Evolutionary conservation across 1,139 yeast genomes (phyloP).

Genomic region (Debaryomyces sp.): DNA sequence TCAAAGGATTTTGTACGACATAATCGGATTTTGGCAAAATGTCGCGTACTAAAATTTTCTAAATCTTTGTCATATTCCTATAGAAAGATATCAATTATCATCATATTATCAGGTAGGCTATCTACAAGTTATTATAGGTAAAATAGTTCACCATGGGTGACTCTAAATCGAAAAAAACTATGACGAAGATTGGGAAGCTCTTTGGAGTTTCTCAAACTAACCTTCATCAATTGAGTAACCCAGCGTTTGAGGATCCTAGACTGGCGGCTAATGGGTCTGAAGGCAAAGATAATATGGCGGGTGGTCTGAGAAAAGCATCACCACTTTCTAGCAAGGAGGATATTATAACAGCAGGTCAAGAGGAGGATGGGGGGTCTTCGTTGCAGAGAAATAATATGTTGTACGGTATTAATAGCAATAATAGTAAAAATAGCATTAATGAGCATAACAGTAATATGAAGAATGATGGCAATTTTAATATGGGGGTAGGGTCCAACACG

Average conservation of each 20-base stretch:
- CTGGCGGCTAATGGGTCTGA: not conserved
- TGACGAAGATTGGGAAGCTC: slow-evolving; percentile 35
- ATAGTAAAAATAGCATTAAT: not conserved
- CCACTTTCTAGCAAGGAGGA: slow-evolving; percentile 14
- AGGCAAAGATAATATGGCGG: not conserved
- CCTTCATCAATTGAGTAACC: slow-evolving; percentile 17
- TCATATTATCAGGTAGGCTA: not conserved
- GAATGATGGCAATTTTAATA: not conserved
- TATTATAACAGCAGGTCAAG: slow-evolving; percentile 17
- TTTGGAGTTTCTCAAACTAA: slow-evolving; percentile 36
- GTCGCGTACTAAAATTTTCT: slow-evolving; percentile 8
- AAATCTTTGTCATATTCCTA: not conserved
- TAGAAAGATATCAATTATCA: not conserved
- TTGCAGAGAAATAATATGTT: slow-evolving; percentile 15
- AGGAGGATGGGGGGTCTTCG: slow-evolving; percentile 24
- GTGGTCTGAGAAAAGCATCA: not conserved
- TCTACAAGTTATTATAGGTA: not conserved
- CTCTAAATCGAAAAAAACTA: slow-evolving; percentile 31
- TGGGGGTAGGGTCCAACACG: not conserved
- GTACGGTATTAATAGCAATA: not conserved
- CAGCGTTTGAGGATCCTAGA: slow-evolving; percentile 2
- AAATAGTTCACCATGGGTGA: slow-evolving; percentile 26
- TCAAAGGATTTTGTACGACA: not conserved
- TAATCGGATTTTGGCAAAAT: not conserved
- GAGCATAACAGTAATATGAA: not conserved